Evolutionary conservation across 2,329 filamentous ascomycete genomes (phyloP).

Genomic region (Cercospora citrullina): DNA sequence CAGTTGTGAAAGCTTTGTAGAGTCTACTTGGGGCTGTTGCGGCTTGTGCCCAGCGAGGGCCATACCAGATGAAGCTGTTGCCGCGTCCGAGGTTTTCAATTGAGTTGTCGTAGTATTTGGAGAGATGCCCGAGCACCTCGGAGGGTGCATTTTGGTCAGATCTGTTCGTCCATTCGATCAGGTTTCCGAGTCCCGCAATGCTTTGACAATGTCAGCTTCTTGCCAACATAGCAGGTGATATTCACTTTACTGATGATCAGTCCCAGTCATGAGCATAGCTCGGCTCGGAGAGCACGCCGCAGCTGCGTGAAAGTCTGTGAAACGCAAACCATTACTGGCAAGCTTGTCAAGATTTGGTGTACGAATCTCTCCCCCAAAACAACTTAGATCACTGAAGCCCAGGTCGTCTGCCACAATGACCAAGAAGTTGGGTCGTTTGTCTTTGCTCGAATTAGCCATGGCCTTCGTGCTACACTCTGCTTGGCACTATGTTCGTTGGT

Average conservation of each 20-base stretch:
- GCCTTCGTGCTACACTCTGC: background rate
- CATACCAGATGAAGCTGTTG: slow-evolving; percentile 63
- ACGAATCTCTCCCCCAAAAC: slow-evolving; percentile 61
- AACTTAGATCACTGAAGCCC: slow-evolving; percentile 53
- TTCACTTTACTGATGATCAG: slow-evolving; percentile 53
- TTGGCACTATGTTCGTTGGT: background rate
- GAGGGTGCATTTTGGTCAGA: slow-evolving; percentile 56
- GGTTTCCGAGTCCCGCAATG: slow-evolving; percentile 59
- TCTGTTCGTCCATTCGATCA: slow-evolving; percentile 60
- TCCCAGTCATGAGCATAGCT: slow-evolving; percentile 67
- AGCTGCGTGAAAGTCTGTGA: slow-evolving; percentile 66
- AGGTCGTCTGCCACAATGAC: slow-evolving; percentile 46
- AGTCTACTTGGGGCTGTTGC: slow-evolving; percentile 53
- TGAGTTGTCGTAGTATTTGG: slow-evolving; percentile 60
- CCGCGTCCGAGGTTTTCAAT: slow-evolving; percentile 60
- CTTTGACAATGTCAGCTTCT: background rate
- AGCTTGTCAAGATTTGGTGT: slow-evolving; percentile 60
- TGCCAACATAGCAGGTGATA: background rate
- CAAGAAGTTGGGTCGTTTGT: slow-evolving; percentile 60
- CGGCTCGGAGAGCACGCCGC: slow-evolving; percentile 65
- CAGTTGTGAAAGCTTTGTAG: slow-evolving; percentile 51
- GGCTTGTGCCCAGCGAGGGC: slow-evolving; percentile 57
- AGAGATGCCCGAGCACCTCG: slow-evolving; percentile 55
- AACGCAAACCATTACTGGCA: slow-evolving; percentile 53
- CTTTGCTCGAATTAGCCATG: background rate